These are phyloP conservation scores for Mikania micrantha DNA, from an alignment of 129 eudicot species.

Conservation along the genomic window DNA sequence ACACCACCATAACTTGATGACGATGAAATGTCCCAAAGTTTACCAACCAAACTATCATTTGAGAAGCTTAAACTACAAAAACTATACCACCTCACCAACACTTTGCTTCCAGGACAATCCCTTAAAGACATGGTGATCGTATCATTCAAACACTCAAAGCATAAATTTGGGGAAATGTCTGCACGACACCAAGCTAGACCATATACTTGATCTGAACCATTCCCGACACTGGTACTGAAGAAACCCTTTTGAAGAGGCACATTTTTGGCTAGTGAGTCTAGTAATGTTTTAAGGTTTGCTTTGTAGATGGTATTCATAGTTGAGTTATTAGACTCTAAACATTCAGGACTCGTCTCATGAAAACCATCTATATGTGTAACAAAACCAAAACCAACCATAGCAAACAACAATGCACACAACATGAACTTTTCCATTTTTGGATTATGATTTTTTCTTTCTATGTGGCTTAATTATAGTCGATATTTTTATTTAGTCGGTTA, in stretches of 20 bases:
- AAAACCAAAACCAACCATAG: neutral
- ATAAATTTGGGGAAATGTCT: constrained; percentile 12
- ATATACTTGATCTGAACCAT: constrained; percentile 7
- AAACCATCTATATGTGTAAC: constrained; percentile 6
- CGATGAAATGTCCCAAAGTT: constrained; percentile 1
- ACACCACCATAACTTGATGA: neutral
- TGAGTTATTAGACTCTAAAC: constrained; percentile 4
- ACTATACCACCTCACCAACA: constrained; percentile 8
- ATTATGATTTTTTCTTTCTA: neutral
- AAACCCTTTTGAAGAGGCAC: constrained; percentile 21
- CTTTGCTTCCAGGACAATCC: constrained; percentile 18
- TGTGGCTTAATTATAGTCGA: neutral
- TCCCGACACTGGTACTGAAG: constrained; percentile 16
- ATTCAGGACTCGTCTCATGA: neutral
- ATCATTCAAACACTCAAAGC: constrained; percentile 9
- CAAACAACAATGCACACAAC: neutral
- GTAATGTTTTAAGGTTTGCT: constrained; percentile 12
- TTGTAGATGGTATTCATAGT: constrained; percentile 4
- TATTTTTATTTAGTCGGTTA: too few relatives aligned
- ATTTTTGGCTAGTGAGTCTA: neutral
- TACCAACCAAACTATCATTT: constrained; percentile 17
- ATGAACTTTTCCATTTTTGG: constrained; percentile 11
- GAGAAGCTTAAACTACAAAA: constrained; percentile 21
- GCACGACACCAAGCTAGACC: constrained; percentile 29
- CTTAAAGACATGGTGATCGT: neutral